Conservation (phyloP, 169 alveolate genomes). For the Eimeria maxima region DNA sequence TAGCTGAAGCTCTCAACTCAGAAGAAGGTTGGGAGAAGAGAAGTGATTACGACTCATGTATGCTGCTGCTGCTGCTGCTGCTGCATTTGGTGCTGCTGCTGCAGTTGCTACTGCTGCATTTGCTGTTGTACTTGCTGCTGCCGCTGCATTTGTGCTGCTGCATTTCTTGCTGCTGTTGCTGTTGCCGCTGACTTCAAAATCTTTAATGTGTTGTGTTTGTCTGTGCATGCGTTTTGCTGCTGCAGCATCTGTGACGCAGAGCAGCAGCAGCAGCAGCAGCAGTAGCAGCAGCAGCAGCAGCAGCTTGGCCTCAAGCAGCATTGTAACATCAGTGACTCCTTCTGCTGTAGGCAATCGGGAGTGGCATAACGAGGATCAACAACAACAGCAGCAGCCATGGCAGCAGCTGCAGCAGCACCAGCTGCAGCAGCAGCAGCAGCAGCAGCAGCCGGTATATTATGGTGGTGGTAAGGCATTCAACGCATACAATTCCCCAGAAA, state of each 20-base stretch:
- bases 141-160: too few relatives aligned
- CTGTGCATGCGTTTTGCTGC: neutral
- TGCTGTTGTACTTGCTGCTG: too few relatives aligned
- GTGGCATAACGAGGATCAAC: neutral
- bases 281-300: conserved; percentile 40
- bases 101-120: neutral
- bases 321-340: neutral
- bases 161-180: too few relatives aligned
- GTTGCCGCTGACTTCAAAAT: neutral
- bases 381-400: conserved; percentile 38
- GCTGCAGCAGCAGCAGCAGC: neutral
- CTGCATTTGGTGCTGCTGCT: neutral
- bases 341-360: neutral
- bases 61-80: conserved; percentile 21
- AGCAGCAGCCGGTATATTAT: neutral
- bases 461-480: neutral
- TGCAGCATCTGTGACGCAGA: neutral
- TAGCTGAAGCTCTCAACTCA: neutral
- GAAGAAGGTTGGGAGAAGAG: conserved; percentile 10
- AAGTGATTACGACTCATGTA: neutral
- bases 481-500: neutral
- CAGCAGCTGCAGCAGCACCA: neutral
- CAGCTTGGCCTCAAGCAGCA: conserved; percentile 10
- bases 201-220: too few relatives aligned
- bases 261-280: conserved; percentile 32